These are phyloP conservation scores for Henckelia pumila DNA, from an alignment of 257 asterid genomes.

Conservation along the genomic window DNA sequence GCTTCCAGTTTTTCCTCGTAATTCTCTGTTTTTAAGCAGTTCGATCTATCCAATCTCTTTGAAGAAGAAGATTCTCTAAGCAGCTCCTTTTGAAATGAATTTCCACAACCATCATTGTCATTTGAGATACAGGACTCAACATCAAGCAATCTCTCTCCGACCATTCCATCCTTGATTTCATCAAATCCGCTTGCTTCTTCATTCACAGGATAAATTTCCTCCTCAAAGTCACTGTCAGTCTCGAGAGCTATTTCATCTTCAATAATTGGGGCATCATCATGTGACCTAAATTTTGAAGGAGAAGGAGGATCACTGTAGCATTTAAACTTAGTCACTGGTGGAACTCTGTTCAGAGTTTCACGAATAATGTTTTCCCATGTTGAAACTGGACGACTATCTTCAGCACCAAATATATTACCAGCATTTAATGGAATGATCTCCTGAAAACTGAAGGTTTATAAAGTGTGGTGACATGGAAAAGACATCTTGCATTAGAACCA, in stretches of 20 bases:
- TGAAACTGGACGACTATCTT: slow-evolving; percentile 76
- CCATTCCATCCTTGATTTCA: slow-evolving; percentile 30
- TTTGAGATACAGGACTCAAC: slow-evolving; percentile 29
- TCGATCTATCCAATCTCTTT: slow-evolving; percentile 46
- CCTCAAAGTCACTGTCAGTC: slow-evolving; percentile 79
- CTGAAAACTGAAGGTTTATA: slow-evolving; percentile 63
- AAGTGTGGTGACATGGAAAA: slow-evolving; percentile 8
- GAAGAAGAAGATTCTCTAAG: slow-evolving; percentile 49
- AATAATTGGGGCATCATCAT: slow-evolving; percentile 55
- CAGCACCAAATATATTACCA: slow-evolving; percentile 90
- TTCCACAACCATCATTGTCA: slow-evolving; percentile 15
- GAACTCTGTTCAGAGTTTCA: slow-evolving; percentile 66
- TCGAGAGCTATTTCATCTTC: slow-evolving; percentile 66
- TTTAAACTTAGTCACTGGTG: slow-evolving; percentile 55
- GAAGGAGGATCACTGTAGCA: slow-evolving; percentile 85
- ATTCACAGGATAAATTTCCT: slow-evolving; percentile 60
- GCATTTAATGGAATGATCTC: slow-evolving; percentile 95
- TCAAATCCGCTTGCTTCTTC: slow-evolving; percentile 45
- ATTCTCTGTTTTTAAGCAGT: slow-evolving; percentile 50
- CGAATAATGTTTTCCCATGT: slow-evolving; percentile 93
- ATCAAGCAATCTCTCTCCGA: slow-evolving; percentile 21
- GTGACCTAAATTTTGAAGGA: slow-evolving; percentile 80
- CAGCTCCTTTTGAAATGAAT: slow-evolving; percentile 31
- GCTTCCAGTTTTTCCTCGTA: slow-evolving; percentile 39
- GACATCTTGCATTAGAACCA: slow-evolving; percentile 5